Evolutionary conservation across 768 basidiomycete species (phyloP), one percentile per base, ranked within the genome.

Genomic region (Tubosaeta brunneosetosa): DNA sequence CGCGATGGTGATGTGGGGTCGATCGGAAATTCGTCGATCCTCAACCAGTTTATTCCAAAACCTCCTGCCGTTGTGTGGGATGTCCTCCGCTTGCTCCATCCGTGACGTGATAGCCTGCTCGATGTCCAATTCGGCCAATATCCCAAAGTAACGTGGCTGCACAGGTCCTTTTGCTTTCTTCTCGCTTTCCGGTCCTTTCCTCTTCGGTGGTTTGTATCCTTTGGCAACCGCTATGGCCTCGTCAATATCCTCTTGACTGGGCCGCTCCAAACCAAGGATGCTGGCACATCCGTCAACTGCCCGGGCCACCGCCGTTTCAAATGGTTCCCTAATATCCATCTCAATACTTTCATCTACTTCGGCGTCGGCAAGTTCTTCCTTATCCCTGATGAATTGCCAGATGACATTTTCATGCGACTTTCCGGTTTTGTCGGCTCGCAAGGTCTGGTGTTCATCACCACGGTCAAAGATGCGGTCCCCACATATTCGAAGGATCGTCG

Each of bases 1-100:
- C 29, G 86, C 85, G 53, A 98, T 73, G 2, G 95, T 98, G 51
- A 97, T 76, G 69, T 98, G 97, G 1, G 94, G 92, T 4, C 77
- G 71, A 37, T 66, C 58, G 14, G 79, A 65, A 13, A 95, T 67
- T 25, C 88, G 75, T 5, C 72, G 62, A 0, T 68, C 67, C 9
- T 46, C 38, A 50, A 76, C 72, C 29, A 94, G 62, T 8, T 59
- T 46, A 1, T 66, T 59, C 78, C 82, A 88, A 53, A 90, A 76
- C 6, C 52, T 42, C 50, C 61, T 70, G 12, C 71, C 71, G 1
- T 57, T 54, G 19, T 61, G 52, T 26, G 68, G 64, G 19, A 65
- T 61, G 29, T 69, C 75, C 16, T 57, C 66, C 4, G 60, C 66
- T 13, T 57, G 53, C 12, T 64, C 60, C 13, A 90, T 56, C n/a